Base-by-base conservation (phyloP, 2,329 filamentous ascomycete genomes). In the Chaetomiaceae sp. region DNA sequence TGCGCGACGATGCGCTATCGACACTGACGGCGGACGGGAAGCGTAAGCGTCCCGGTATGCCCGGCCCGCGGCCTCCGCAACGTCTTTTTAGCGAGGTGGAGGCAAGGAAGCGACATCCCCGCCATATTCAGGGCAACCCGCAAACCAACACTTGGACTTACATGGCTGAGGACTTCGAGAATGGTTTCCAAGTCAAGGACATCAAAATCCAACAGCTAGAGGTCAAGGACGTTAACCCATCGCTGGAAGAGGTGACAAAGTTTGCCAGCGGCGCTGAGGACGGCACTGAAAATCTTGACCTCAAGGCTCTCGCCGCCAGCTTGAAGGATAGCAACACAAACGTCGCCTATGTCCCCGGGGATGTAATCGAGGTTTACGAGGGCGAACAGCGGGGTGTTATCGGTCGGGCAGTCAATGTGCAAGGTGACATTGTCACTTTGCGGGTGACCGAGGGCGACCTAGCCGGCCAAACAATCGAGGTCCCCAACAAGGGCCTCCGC, bases 281-380 rank as follows among this genome's bases (percentile, higher is more conserved):
- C 67, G 94, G 94, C 16, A 91, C 90, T 0, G 90, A 96, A 63
- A 95, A 95, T 59, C 79, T 99, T 32, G 94, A 99, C 71, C 79
- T 99, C 38, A 87, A 91, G 64, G 90, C 92, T 1, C 78, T 99
- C 48, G 90, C 92, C 8, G 88, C 90, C 44, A 96, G 90, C 60
- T 76, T 97, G 49, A 96, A 95, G 67, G 88, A 89, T 54, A 87
- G 84, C 61, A 88, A 87, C 55, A 83, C 85, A 8, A 87, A 87
- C 56, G 86, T 91, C 30, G 86, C 87, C 3, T 99, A 96, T 65
- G 80, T 95, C 5, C 89, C 91, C 3, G 95, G 95, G 30, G 94
- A 99, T 67, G 84, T 91, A n/a, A 91, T 99, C 20, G 92, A 97
- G 70, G 90, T 99, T 38, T 97, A 91, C 69, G 85, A 91, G 53